phyloP scores from a whole-genome alignment of 768 basidiomycete species.

The Cubamyces sp. region DNA sequence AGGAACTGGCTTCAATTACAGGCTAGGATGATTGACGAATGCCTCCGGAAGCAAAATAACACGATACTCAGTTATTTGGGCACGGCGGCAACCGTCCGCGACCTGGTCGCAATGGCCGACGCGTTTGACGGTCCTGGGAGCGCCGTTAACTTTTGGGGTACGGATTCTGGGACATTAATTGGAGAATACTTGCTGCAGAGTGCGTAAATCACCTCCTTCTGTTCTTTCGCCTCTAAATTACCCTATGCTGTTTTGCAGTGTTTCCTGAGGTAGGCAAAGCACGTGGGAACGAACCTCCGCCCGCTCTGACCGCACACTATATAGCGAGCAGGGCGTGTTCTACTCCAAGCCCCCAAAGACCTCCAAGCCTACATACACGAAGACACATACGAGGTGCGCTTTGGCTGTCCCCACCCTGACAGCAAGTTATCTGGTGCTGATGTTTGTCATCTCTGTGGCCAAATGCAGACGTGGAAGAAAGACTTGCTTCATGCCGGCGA shows the following conservation, averaged over 20 bases:
- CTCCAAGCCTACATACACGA: too few species aligned
- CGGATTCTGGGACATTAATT: conserved; percentile 7
- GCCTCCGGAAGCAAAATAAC: not conserved
- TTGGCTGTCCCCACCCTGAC: too few species aligned
- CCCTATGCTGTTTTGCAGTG: not conserved
- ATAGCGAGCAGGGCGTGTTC: too few species aligned
- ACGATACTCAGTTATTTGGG: conserved; percentile 9
- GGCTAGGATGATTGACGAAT: conserved; percentile 3
- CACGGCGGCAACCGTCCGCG: conserved; percentile 8
- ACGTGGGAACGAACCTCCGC: too few species aligned
- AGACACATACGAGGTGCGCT: too few species aligned
- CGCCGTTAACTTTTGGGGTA: conserved; percentile 10
- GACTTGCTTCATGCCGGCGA: too few species aligned
- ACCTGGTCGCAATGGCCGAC: conserved; percentile 13
- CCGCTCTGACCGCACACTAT: too few species aligned
- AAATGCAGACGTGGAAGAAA: too few species aligned
- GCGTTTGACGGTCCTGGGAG: conserved; percentile 9
- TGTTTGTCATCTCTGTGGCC: too few species aligned
- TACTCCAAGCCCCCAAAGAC: too few species aligned
- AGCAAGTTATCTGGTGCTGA: too few species aligned
- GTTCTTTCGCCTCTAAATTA: not conserved
- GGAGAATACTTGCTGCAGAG: conserved; percentile 3
- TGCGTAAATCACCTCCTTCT: not conserved
- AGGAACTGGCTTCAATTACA: not conserved
- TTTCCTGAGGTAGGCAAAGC: conserved; percentile 7